phyloP scores from a whole-genome alignment of 345 rosid species.

The Salix caprea region DNA sequence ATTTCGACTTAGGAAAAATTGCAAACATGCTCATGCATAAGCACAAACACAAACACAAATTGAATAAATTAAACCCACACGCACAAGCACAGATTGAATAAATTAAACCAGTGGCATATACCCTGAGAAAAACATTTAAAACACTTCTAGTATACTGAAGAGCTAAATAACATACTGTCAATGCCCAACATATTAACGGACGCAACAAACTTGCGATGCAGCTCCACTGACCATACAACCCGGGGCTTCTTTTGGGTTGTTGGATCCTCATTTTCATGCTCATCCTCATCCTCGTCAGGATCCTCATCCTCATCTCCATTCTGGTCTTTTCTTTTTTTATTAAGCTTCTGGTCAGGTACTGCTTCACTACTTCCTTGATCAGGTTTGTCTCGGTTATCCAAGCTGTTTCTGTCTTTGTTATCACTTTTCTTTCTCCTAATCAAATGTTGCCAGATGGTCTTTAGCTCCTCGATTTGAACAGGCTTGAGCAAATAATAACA shows the following conservation, averaged over 20 bases:
- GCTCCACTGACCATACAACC: constrained; percentile 35
- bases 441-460: constrained; percentile 35
- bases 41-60: neutral
- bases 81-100: neutral
- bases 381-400: constrained; percentile 22
- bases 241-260: constrained; percentile 31
- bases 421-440: constrained; percentile 26
- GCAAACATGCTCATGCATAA: too few relatives aligned
- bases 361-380: constrained; percentile 17
- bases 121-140: neutral
- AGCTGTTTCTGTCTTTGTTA: constrained; percentile 18
- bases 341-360: constrained; percentile 22
- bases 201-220: constrained; percentile 33
- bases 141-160: neutral
- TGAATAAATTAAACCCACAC: too few relatives aligned
- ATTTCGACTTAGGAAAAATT: neutral
- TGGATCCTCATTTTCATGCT: constrained; percentile 27
- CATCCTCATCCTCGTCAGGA: constrained; percentile 22
- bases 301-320: constrained; percentile 31
- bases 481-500: constrained; percentile 37
- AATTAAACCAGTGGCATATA: neutral
- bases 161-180: constrained; percentile 25
- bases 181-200: constrained; percentile 32
- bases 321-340: constrained; percentile 31
- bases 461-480: constrained; percentile 30